Evolutionary conservation across 2,329 filamentous ascomycete species (phyloP).

Genomic region (Annulohypoxylon truncatum): DNA sequence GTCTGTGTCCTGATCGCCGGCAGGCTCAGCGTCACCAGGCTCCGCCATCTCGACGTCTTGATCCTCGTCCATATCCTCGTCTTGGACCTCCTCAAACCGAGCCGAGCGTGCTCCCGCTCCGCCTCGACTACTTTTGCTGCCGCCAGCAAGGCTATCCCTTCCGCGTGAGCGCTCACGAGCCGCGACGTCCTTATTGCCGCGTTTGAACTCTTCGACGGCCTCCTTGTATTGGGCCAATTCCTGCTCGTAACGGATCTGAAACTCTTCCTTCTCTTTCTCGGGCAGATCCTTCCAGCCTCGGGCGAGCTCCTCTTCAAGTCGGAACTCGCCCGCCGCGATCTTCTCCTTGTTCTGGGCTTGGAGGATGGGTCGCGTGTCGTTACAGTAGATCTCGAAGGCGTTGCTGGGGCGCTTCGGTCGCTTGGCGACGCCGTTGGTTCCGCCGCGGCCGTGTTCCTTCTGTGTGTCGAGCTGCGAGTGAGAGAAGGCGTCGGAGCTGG

Average conservation of each 20-base stretch:
- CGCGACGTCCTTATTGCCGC: conserved; percentile 45
- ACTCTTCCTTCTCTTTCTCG: conserved; percentile 62
- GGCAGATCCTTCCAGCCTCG: conserved; percentile 66
- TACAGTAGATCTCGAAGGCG: conserved; percentile 67
- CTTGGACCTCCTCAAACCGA: conserved; percentile 45
- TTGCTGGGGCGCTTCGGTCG: conserved; percentile 58
- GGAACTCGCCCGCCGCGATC: conserved; percentile 51
- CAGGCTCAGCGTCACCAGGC: conserved; percentile 35
- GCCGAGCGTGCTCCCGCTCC: conserved; percentile 38
- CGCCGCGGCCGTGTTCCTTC: conserved; percentile 48
- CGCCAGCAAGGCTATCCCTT: conserved; percentile 21
- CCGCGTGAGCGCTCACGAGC: conserved; percentile 48
- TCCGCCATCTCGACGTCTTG: conserved; percentile 43
- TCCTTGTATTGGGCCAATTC: conserved; percentile 57
- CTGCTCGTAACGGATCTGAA: conserved; percentile 57
- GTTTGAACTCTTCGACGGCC: conserved; percentile 56
- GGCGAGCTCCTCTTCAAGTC: conserved; percentile 66
- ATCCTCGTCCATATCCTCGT: conserved; percentile 44
- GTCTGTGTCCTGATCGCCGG: conserved; percentile 40
- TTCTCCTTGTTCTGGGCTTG: conserved; percentile 59
- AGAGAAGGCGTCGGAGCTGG: conserved; percentile 65
- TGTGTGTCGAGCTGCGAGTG: conserved; percentile 59
- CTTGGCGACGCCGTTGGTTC: conserved; percentile 56
- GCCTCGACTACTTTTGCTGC: conserved; percentile 37
- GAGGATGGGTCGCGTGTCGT: conserved; percentile 59